Conservation (phyloP, 2,329 filamentous ascomycete species). For the Alternaria arbusti region DNA sequence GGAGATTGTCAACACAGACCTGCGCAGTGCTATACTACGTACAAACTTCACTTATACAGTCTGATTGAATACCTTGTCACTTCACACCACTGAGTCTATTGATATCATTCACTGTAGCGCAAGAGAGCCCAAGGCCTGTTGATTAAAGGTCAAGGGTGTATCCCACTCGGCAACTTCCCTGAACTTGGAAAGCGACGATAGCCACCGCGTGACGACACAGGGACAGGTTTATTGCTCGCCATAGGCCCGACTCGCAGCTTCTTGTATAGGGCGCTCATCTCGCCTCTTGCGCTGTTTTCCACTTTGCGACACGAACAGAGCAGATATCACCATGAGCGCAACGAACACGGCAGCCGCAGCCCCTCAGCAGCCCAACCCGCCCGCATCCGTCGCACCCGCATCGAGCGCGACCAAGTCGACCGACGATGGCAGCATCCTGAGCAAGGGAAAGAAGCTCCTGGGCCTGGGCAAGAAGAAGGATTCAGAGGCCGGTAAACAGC, state of each 20-base stretch:
- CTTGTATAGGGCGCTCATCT: neutral
- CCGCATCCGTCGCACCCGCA: slow-evolving; percentile 23
- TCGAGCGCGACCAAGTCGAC: slow-evolving; percentile 28
- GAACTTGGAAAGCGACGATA: slow-evolving; percentile 8
- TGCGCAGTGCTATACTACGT: neutral
- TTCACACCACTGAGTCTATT: neutral
- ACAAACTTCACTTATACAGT: neutral
- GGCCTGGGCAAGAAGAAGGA: slow-evolving; percentile 48
- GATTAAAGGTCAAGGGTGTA: slow-evolving; percentile 14
- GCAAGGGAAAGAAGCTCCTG: slow-evolving; percentile 47
- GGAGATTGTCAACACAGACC: neutral
- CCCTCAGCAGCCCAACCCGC: slow-evolving; percentile 14
- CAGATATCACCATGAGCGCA: slow-evolving; percentile 13
- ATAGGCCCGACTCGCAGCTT: slow-evolving; percentile 15
- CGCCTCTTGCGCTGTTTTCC: neutral
- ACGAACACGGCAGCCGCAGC: slow-evolving; percentile 7
- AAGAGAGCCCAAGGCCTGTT: neutral
- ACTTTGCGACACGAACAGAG: neutral
- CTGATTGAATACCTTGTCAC: neutral
- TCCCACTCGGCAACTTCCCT: slow-evolving; percentile 18
- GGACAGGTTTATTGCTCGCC: slow-evolving; percentile 1
- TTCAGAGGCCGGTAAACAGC: slow-evolving; percentile 14
- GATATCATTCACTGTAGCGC: neutral
- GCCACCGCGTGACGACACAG: slow-evolving; percentile 16
- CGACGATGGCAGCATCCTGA: slow-evolving; percentile 35